Percentiles rank a stretch among this genome's conserved stretches.
Conservation (phyloP, 2,329 filamentous ascomycete species). For the Neodidymelliopsis sp. region DNA sequence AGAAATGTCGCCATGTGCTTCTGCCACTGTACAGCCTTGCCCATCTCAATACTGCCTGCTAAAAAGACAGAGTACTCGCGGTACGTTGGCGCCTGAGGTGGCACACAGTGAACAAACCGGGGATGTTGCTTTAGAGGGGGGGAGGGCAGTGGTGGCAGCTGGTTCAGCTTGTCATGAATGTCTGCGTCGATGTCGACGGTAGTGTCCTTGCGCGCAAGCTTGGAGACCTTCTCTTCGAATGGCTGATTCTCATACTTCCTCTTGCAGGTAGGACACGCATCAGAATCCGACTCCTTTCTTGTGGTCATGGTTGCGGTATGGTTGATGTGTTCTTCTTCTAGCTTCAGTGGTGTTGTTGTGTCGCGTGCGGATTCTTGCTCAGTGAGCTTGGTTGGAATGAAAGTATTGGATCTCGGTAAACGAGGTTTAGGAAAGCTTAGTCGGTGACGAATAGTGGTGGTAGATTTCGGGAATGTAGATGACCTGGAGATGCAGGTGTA, state of each 20-base stretch:
- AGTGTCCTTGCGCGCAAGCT: not conserved
- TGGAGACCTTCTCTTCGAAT: slow-evolving; percentile 4
- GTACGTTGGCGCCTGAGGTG: slow-evolving; percentile 25
- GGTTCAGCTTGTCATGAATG: slow-evolving; percentile 27
- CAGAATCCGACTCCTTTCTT: not conserved
- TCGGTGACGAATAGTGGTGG: slow-evolving; percentile 1
- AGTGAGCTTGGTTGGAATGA: not conserved
- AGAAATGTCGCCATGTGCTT: slow-evolving; percentile 53
- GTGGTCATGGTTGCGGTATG: not conserved
- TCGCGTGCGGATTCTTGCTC: not conserved
- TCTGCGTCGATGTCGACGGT: slow-evolving; percentile 29
- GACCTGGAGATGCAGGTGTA: slow-evolving; percentile 17
- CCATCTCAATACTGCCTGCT: slow-evolving; percentile 63
- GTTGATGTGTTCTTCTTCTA: not conserved
- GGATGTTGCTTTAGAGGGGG: slow-evolving; percentile 12
- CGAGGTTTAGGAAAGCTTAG: slow-evolving; percentile 12
- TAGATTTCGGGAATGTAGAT: slow-evolving; percentile 18
- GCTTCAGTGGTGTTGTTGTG: not conserved
- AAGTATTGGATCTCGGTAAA: slow-evolving; percentile 15
- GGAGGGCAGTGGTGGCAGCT: slow-evolving; percentile 20
- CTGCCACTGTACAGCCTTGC: slow-evolving; percentile 61
- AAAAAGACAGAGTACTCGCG: slow-evolving; percentile 60
- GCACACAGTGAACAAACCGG: slow-evolving; percentile 23
- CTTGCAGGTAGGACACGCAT: slow-evolving; percentile 16
- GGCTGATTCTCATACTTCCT: slow-evolving; percentile 1